These are phyloP conservation scores for Quercus gilva DNA, from an alignment of 306 rosid species.

Conservation along the genomic window DNA sequence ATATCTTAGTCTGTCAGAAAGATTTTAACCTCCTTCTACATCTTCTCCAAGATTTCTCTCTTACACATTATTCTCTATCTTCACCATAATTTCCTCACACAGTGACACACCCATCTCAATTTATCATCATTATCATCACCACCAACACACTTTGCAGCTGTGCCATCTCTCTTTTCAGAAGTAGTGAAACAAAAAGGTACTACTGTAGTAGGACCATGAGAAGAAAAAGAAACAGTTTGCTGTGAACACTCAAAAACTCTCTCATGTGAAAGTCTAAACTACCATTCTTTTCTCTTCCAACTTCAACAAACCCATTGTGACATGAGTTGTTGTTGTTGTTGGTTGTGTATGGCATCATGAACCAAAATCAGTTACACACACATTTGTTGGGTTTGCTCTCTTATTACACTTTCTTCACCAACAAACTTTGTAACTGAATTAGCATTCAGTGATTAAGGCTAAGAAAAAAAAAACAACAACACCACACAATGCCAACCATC, in stretches of 20 bases:
- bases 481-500: background rate
- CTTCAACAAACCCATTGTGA: too few species aligned
- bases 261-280: conserved; percentile 14
- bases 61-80: background rate
- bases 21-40: conserved; percentile 17
- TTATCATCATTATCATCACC: too few species aligned
- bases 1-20: background rate
- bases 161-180: background rate
- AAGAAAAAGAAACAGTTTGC: background rate
- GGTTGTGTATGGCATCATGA: too few species aligned
- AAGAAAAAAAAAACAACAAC: too few species aligned
- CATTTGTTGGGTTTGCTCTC: too few species aligned
- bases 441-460: too few species aligned
- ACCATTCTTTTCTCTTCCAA: conserved; percentile 27
- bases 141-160: too few species aligned
- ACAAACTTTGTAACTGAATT: too few species aligned
- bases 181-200: background rate
- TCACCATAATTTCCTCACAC: too few species aligned
- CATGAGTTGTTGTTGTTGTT: too few species aligned
- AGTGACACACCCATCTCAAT: too few species aligned
- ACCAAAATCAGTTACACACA: too few species aligned
- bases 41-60: conserved; percentile 4
- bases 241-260: background rate
- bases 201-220: background rate
- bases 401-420: background rate